Conservation (phyloP, 192 early-diverging fungal species). For the Coemansia sp. region DNA sequence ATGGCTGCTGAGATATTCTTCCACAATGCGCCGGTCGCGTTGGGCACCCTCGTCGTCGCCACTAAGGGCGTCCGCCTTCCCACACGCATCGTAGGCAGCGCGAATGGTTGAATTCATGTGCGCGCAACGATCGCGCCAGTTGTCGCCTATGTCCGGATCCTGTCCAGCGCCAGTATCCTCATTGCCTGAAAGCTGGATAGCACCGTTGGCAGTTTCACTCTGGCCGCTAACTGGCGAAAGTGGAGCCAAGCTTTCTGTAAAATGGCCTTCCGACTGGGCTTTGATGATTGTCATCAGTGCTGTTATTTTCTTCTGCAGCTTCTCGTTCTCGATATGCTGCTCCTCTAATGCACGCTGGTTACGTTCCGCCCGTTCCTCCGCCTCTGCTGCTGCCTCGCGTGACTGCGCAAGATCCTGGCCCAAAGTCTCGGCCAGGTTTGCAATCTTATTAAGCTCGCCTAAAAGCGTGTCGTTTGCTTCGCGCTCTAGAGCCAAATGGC, state of each 20-base stretch:
- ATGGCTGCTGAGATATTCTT: neutral
- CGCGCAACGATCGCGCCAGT: neutral
- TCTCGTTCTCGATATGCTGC: slow-evolving; percentile 1
- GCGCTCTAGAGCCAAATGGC: slow-evolving; percentile 19
- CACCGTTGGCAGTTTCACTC: neutral
- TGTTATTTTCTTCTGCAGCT: slow-evolving; percentile 11
- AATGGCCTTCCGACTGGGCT: neutral
- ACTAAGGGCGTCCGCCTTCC: neutral
- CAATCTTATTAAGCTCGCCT: slow-evolving; percentile 12
- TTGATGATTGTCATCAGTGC: slow-evolving; percentile 10
- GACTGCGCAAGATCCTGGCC: slow-evolving; percentile 6
- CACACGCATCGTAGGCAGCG: slow-evolving; percentile 13
- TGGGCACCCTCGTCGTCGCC: too few relatives aligned
- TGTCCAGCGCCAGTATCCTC: neutral
- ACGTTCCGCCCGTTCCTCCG: slow-evolving; percentile 1
- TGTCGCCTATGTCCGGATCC: neutral
- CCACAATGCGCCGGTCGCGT: slow-evolving; percentile 2
- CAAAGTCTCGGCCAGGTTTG: neutral
- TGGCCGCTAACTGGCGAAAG: slow-evolving; percentile 12
- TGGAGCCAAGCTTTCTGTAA: neutral
- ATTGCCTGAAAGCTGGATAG: neutral
- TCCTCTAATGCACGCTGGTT: slow-evolving; percentile 5
- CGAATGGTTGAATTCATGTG: slow-evolving; percentile 12
- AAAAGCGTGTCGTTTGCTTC: slow-evolving; percentile 26
- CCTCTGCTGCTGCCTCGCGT: slow-evolving; percentile 3